phyloP scores from a whole-genome alignment of 2,329 filamentous ascomycete genomes.

The Phaeosphaeriaceae sp. region DNA sequence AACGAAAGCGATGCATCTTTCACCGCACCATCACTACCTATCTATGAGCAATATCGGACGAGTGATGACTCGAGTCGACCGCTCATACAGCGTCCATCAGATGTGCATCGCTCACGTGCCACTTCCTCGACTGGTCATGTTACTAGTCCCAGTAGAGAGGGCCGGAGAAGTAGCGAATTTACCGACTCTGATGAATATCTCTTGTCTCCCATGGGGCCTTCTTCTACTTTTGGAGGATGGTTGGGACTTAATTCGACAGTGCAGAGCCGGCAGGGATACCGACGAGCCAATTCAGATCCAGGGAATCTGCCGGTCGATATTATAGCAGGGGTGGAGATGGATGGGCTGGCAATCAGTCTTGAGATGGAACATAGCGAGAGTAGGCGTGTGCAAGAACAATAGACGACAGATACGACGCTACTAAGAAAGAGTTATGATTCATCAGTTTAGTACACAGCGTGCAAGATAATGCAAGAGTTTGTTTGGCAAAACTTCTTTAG shows the following conservation, averaged over 20 bases:
- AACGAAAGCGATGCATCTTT: slow-evolving; percentile 20
- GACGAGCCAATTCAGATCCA: slow-evolving; percentile 19
- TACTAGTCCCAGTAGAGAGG: slow-evolving; percentile 5
- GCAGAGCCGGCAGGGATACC: slow-evolving; percentile 18
- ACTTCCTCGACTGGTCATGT: background rate
- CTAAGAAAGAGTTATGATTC: too few relatives aligned
- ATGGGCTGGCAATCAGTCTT: slow-evolving; percentile 11
- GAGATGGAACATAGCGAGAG: background rate
- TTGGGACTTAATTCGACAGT: slow-evolving; percentile 7
- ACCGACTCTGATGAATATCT: slow-evolving; percentile 1
- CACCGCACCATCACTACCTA: background rate
- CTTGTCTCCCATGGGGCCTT: background rate
- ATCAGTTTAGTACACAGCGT: too few relatives aligned
- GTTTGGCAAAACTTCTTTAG: too few relatives aligned
- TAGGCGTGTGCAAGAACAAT: too few relatives aligned
- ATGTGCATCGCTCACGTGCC: slow-evolving; percentile 12
- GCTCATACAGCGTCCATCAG: slow-evolving; percentile 14
- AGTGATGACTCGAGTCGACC: slow-evolving; percentile 13
- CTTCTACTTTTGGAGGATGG: slow-evolving; percentile 7
- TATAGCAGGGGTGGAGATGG: background rate
- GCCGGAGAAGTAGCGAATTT: slow-evolving; percentile 1
- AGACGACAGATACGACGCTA: too few relatives aligned
- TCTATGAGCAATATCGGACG: slow-evolving; percentile 1
- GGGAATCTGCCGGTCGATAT: slow-evolving; percentile 8
- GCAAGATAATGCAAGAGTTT: too few relatives aligned